phyloP scores from a whole-genome alignment of 176 grass and related monocot species.

The Bromus sterilis region DNA sequence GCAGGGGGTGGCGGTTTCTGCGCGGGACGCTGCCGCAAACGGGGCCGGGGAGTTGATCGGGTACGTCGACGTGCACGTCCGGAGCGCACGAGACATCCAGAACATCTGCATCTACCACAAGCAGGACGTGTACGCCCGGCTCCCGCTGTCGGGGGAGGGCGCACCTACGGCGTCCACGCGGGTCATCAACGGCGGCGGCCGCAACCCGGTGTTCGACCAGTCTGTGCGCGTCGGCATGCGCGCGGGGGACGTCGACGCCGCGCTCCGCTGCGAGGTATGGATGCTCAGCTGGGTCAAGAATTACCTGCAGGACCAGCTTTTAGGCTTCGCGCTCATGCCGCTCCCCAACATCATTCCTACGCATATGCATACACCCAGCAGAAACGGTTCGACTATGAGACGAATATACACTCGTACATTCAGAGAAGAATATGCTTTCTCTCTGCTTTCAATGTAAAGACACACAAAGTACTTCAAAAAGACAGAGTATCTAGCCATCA shows the following conservation, averaged over 20 bases:
- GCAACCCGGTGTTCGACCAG: slow-evolving; percentile 96
- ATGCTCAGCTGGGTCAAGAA: slow-evolving; percentile 96
- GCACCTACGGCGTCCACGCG: slow-evolving; percentile 55
- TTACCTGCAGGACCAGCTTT: slow-evolving; percentile 89
- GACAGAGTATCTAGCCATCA: not conserved
- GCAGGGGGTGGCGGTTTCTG: slow-evolving; percentile 4
- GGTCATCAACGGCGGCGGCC: slow-evolving; percentile 81
- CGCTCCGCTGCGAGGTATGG: slow-evolving; percentile 90
- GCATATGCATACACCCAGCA: not conserved
- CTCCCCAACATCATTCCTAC: slow-evolving; percentile 85
- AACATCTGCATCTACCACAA: slow-evolving; percentile 99
- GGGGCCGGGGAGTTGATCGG: slow-evolving; percentile 48
- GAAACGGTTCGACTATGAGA: not conserved
- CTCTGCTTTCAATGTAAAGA: no score
- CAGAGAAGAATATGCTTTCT: not conserved
- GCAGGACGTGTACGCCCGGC: slow-evolving; percentile 90
- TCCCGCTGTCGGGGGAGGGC: slow-evolving; percentile 53
- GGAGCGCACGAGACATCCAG: slow-evolving; percentile 90
- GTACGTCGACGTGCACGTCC: slow-evolving; percentile 73
- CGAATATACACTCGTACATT: not conserved
- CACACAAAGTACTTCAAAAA: no score
- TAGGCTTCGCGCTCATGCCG: slow-evolving; percentile 78
- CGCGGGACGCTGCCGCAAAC: slow-evolving; percentile 13
- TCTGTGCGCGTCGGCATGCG: slow-evolving; percentile 69
- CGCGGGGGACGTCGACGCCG: slow-evolving; percentile 40